Base-by-base conservation (phyloP, 1,284 basidiomycete genomes). In the Malassezia psittaci region DNA sequence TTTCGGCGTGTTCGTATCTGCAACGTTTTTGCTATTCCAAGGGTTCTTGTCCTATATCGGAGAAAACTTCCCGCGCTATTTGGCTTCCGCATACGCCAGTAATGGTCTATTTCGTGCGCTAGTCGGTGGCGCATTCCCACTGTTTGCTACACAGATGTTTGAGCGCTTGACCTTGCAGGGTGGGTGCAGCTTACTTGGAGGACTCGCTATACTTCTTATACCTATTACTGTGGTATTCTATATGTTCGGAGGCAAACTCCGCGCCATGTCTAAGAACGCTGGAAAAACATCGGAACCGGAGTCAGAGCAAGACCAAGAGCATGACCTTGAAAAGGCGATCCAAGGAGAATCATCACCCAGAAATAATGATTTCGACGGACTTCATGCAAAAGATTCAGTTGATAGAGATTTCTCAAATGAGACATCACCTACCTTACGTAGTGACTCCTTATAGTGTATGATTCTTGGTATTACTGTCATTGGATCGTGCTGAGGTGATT, bases 1-100 rank as follows among this genome's bases (percentile, higher is more conserved):
- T 1, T 60, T 62, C 1, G 53, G 50, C 5, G 39, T 74, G 16
- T 72, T 66, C 47, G 5, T 67, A 0, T 48, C 59, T 13, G 60
- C 50, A 5, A 42, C 40, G 1, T 47, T 53, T n/a, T 32, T 47
- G 19, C 18, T 53, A 9, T 53, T 53, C 12, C 51, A 53, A 35
- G 51, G 51, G 15, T 53, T 53, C 8, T 39, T 53, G 15, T 34
- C 39, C 7, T 53, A 53, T 39, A 33, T 53, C 15, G 51, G 51
- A 13, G 51, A 53, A 11, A 44, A 47, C 16, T 53, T 29, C 18
- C 51, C 51, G 12, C n/a, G 34, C 13, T 54, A 57, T n/a, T n/a
- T 51, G 8, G 56, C 59, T n/a, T 61, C 64, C 2, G 48, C 65
- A 15, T 57, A 62, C 18, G 63, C 64, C 9, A 55, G 59, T n/a